Percentiles rank a stretch among this genome's conserved stretches.
Evolutionary conservation across 768 basidiomycete species (phyloP).

Genomic region (Cyclocybe aegerita): DNA sequence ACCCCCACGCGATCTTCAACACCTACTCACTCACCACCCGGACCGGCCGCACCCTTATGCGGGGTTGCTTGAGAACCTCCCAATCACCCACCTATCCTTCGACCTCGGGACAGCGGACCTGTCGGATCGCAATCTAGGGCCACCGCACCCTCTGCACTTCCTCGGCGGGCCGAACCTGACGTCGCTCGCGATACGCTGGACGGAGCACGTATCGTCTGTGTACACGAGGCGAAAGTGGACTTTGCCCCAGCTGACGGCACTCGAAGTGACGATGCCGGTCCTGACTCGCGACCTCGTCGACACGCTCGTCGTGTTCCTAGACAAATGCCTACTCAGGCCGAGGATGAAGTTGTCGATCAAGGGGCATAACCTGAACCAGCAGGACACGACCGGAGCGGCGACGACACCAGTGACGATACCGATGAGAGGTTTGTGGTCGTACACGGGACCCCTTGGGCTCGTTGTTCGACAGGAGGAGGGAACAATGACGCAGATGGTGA

Average conservation of each 20-base stretch:
- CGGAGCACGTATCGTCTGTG: background rate
- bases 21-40: too few relatives aligned
- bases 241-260: conserved; percentile 12
- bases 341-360: conserved; percentile 19
- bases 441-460: too few relatives aligned
- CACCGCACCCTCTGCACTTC: conserved; percentile 15
- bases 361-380: conserved; percentile 26
- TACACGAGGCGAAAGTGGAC: conserved; percentile 12
- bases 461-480: too few relatives aligned
- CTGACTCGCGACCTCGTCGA: conserved; percentile 28
- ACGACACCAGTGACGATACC: too few relatives aligned
- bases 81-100: conserved; percentile 18
- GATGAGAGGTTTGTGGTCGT: too few relatives aligned
- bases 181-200: conserved; percentile 18
- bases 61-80: conserved; percentile 14
- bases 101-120: conserved; percentile 9
- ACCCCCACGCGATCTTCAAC: too few relatives aligned
- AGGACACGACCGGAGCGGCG: conserved; percentile 12
- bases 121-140: conserved; percentile 4
- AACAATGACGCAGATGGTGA: too few relatives aligned
- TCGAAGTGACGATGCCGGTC: conserved; percentile 21
- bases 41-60: too few relatives aligned
- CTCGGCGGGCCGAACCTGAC: conserved; percentile 10
- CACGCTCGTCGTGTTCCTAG: conserved; percentile 20
- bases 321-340: conserved; percentile 15